Evolutionary conservation across 176 grass and related monocot species (phyloP), one percentile per base, ranked within the genome.

Genomic region (Musa schizocarpa): DNA sequence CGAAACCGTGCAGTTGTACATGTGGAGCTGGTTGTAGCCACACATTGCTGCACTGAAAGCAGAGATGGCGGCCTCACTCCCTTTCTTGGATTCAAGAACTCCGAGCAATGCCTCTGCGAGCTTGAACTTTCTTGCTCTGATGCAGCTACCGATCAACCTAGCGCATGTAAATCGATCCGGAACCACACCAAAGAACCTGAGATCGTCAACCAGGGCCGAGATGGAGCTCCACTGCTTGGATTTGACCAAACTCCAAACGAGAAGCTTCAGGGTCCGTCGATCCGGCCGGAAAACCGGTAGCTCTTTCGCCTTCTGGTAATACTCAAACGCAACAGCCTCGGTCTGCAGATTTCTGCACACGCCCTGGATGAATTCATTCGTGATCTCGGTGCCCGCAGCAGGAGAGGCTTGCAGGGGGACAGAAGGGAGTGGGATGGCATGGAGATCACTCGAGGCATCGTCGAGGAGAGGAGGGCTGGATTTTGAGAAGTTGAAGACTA

Each of bases 21-120:
- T 98, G 72, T 88, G 94, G 57, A 98, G 90, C 84, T 80, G 88
- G 90, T 91, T 98, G 86, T 93, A 93, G 74, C 86, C 84, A 63
- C 63, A 77, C 94, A 98, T 80, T 68, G 94, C 94, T 0, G 86
- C 81, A 73, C 75, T 52, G 81, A 93, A 98, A 82, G 82, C 82
- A 61, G 77, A 53, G 26, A 43, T 5, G 34, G 63, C 50, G 0
- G 86, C 88, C 52, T 78, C 8, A 48, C 64, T 75, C 1, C 81
- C 90, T 73, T 87, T 90, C 80, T 83, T 87, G n/a, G 34, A 75
- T 13, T 85, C 80, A 43, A 90, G 65, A 13, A 83, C 22, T 10
- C 78, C 75, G 14, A 98, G 86, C 82, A 91, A 50, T n/a, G 73
- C 66, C 9, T 98, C 86, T 8, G 86, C 85, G 55, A 98, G 85